Evolutionary conservation across 1,284 basidiomycete genomes (phyloP).

Genomic region (Pseudozyma sp.): DNA sequence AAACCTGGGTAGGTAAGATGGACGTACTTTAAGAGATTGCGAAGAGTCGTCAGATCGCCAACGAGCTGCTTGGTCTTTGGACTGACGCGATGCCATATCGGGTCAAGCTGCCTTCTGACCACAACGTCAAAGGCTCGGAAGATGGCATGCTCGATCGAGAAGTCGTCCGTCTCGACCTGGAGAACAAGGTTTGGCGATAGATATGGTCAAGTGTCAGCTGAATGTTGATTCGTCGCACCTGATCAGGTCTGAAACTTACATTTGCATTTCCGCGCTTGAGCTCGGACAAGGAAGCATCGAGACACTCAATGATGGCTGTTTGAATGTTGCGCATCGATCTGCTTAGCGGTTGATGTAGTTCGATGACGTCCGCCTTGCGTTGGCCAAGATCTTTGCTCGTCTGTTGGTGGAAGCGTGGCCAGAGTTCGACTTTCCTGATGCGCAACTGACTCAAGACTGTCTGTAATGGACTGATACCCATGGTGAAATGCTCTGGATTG

Average conservation of each 20-base stretch:
- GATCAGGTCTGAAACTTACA: conserved; percentile 71
- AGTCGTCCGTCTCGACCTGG: conserved; percentile 91
- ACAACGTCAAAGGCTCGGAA: conserved; percentile 92
- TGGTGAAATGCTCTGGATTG: conserved; percentile 92
- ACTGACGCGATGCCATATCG: conserved; percentile 96
- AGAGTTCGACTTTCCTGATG: conserved; percentile 86
- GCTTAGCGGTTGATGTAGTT: conserved; percentile 88
- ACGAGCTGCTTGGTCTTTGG: conserved; percentile 92
- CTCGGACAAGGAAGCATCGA: conserved; percentile 89
- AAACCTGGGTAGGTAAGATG: background rate
- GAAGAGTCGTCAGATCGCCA: conserved; percentile 84
- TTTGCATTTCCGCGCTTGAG: conserved; percentile 87
- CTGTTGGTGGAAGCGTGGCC: conserved; percentile 81
- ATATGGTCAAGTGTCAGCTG: background rate
- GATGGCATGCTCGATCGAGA: conserved; percentile 92
- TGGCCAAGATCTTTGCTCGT: conserved; percentile 59
- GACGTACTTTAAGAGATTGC: conserved; percentile 82
- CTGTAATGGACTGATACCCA: conserved; percentile 88
- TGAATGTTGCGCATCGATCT: conserved; percentile 91
- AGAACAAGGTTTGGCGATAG: background rate
- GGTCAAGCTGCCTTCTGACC: conserved; percentile 87
- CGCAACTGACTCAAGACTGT: conserved; percentile 93
- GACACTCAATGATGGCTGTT: conserved; percentile 90
- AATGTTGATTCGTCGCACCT: background rate
- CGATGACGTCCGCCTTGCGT: conserved; percentile 85